Evolutionary conservation across 345 rosid genomes (phyloP).

Genomic region (Trapa incisa): DNA sequence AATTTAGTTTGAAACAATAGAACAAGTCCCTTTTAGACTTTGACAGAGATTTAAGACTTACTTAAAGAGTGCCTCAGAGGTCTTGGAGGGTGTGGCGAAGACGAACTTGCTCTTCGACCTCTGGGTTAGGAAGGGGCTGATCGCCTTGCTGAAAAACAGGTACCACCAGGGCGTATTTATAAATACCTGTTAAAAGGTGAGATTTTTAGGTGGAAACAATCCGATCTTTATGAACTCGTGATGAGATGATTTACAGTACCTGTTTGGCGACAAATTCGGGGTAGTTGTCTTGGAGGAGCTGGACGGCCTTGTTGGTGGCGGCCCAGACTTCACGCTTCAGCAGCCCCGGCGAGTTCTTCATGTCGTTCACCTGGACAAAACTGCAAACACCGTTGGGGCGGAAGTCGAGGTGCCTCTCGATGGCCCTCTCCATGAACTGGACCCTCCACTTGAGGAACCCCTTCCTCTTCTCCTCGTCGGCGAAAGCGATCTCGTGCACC

Average conservation of each 20-base stretch:
- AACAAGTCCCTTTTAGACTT: not conserved
- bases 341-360: constrained; percentile 67
- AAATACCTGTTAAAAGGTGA: constrained; percentile 29
- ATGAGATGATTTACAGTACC: constrained; percentile 11
- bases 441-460: constrained; percentile 76
- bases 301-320: constrained; percentile 56
- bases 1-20: not conserved
- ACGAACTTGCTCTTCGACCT: constrained; percentile 71
- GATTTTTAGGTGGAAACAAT: too few species aligned
- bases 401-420: constrained; percentile 62
- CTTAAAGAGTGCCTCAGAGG: constrained; percentile 77
- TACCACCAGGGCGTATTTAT: constrained; percentile 84
- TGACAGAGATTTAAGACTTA: constrained; percentile 10
- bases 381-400: constrained; percentile 47
- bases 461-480: constrained; percentile 54
- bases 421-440: constrained; percentile 69
- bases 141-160: constrained; percentile 42
- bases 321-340: constrained; percentile 53
- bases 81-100: constrained; percentile 40
- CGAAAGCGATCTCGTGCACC: constrained; percentile 37
- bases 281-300: constrained; percentile 82
- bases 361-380: constrained; percentile 63
- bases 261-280: constrained; percentile 85
- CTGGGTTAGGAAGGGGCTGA: constrained; percentile 62
- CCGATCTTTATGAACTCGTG: too few species aligned